phyloP scores from a whole-genome alignment of 2,329 filamentous ascomycete genomes.

The Penicillium sp. region DNA sequence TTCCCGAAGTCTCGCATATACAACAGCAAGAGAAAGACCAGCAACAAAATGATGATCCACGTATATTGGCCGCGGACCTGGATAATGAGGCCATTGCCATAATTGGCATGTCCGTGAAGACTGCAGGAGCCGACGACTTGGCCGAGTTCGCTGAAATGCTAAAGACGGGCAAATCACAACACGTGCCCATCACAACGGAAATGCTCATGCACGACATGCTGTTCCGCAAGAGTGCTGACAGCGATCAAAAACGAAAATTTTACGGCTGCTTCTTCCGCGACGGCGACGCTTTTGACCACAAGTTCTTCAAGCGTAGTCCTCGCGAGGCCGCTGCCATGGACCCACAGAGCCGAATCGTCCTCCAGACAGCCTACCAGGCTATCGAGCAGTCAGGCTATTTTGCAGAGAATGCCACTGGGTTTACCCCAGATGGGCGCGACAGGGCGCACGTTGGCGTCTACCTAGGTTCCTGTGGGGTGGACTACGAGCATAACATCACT shows the following conservation, averaged over 20 bases:
- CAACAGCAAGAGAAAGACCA: not conserved
- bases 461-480: conserved; percentile 22
- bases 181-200: conserved; percentile 9
- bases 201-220: not conserved
- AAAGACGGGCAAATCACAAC: conserved; percentile 29
- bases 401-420: not conserved
- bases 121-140: conserved; percentile 35
- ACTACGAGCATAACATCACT: conserved; percentile 31
- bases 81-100: conserved; percentile 31
- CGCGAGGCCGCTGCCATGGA: conserved; percentile 29
- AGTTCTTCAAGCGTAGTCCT: conserved; percentile 32
- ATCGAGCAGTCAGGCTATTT: conserved; percentile 33
- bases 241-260: not conserved
- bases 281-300: conserved; percentile 30
- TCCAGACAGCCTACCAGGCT: conserved; percentile 33
- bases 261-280: conserved; percentile 22
- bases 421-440: not conserved
- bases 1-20: not conserved
- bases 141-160: conserved; percentile 37
- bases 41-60: not conserved
- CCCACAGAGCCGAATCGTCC: conserved; percentile 30
- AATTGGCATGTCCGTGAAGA: conserved; percentile 38
- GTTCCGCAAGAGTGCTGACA: not conserved
- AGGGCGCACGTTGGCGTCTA: conserved; percentile 23
- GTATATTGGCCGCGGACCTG: no score